A percentile compares a stretch with the other conserved stretches of the same genome.
These are phyloP conservation scores for Aspergillaceae sp. DNA, from an alignment of 2,329 filamentous ascomycete genomes.

Conservation along the genomic window DNA sequence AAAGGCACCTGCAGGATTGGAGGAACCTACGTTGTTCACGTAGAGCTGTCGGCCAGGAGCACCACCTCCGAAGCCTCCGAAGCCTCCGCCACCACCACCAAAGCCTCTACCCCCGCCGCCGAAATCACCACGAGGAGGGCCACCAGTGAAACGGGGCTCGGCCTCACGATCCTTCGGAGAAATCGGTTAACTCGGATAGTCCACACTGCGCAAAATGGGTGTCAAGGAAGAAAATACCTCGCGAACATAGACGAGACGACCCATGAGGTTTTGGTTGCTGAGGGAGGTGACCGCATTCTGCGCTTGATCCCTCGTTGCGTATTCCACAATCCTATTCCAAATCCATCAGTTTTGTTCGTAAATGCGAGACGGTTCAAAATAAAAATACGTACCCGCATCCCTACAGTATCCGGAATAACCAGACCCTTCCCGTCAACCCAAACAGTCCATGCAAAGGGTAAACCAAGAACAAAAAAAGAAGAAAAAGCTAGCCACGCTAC, in stretches of 20 bases:
- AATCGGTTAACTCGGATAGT: conserved; percentile 4
- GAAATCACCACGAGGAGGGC: conserved; percentile 58
- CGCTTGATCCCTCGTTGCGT: conserved; percentile 98
- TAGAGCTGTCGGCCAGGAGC: conserved; percentile 84
- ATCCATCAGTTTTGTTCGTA: conserved; percentile 3
- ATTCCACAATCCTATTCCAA: conserved; percentile 89
- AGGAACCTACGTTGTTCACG: conserved; percentile 86
- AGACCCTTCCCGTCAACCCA: conserved; percentile 98
- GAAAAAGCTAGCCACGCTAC: conserved; percentile 75
- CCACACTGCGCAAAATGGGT: background rate
- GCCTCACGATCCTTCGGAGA: conserved; percentile 77
- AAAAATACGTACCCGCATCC: conserved; percentile 85
- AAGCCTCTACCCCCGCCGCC: conserved; percentile 47
- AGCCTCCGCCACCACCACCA: conserved; percentile 42
- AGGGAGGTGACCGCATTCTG: conserved; percentile 94
- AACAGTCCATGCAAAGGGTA: conserved; percentile 66
- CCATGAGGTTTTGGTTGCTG: conserved; percentile 99
- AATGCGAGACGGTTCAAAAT: background rate
- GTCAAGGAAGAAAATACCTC: conserved; percentile 53
- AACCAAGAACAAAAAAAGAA: conserved; percentile 53
- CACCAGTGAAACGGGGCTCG: conserved; percentile 87
- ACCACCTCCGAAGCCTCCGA: conserved; percentile 31
- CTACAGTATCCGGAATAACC: conserved; percentile 84
- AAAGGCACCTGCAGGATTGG: conserved; percentile 1
- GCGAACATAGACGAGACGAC: conserved; percentile 94